Base-by-base conservation (phyloP, 1,284 basidiomycete genomes). In the Vanrija sp. region DNA sequence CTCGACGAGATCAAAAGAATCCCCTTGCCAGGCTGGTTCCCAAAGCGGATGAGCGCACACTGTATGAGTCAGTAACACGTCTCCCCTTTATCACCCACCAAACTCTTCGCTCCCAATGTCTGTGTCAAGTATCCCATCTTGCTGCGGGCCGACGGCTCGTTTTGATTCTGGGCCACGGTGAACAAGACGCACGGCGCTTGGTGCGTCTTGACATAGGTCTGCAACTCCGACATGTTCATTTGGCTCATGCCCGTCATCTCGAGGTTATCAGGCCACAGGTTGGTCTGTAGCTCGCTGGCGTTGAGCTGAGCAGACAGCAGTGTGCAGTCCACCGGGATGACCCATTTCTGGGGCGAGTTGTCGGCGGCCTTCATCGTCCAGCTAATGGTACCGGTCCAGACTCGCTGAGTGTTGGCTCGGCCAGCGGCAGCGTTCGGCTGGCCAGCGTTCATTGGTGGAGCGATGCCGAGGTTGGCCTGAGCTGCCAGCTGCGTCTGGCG, bases 21-120 rank as follows among this genome's bases (percentile, higher is more conserved):
- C 6, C 65, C 65, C 18, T 57, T 56, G 4, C 63, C 65, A 0
- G 59, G 57, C 10, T 44, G 43, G 19, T 34, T 34, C 5, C 65
- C 65, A 19, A 66, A 56, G 38, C 49, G 55, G 25, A 66, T 54
- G 14, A 58, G 52, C 19, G 60, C 60, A 29, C 58, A 58, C 49
- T 52, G 18, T 19, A 19, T 46, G 19, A 38, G 45, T 34, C 26
- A 42, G 38, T 38, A 15, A 23, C 15, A 2, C 26, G 1, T 21
- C 26, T 28, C 1, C 42, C 12, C 23, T 45, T 46, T 7, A 25
- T 18, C 18, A 55, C 49, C 45, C 45, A 54, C 38, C 18, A 58
- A 49, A 9, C 49, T 52, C 54, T 61, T 61, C 38, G 50, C 38
- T 1, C 54, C 52, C 10, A 65, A 50, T 15, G 51, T 60, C 38